Evolutionary conservation across 1,139 yeast genomes (phyloP).

Genomic region (Hyphopichia buzzinii): DNA sequence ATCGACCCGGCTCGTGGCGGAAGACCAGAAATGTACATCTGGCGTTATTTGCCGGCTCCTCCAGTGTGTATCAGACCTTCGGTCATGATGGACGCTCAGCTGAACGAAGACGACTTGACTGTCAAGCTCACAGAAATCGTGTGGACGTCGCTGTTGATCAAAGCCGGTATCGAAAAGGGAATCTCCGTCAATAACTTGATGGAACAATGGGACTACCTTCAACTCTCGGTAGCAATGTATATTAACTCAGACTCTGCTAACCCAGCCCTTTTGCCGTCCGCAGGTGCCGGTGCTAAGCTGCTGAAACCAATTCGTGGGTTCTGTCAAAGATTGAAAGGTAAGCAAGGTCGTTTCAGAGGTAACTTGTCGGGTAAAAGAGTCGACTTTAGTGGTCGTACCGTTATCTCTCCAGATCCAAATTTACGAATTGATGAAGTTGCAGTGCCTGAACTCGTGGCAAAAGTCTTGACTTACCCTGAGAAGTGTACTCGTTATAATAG

Average conservation of each 20-base stretch:
- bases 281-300: slow-evolving; percentile 51
- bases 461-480: slow-evolving; percentile 94
- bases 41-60: slow-evolving; percentile 98
- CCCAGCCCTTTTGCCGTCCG: slow-evolving; percentile 68
- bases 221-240: slow-evolving; percentile 93
- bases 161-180: slow-evolving; percentile 94
- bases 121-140: slow-evolving; percentile 95
- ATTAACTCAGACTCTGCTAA: slow-evolving; percentile 95
- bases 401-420: slow-evolving; percentile 98
- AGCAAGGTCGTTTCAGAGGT: slow-evolving; percentile 98
- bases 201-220: slow-evolving; percentile 99
- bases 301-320: slow-evolving; percentile 91
- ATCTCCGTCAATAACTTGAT: slow-evolving; percentile 86
- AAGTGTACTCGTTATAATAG: slow-evolving; percentile 86
- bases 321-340: slow-evolving; percentile 96
- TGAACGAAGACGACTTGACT: slow-evolving; percentile 96
- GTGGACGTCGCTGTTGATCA: slow-evolving; percentile 89
- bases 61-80: slow-evolving; percentile 99
- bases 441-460: slow-evolving; percentile 96
- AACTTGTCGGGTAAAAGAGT: slow-evolving; percentile 98
- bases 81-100: slow-evolving; percentile 89
- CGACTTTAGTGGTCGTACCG: slow-evolving; percentile 97
- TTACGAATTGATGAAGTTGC: slow-evolving; percentile 94
- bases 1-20: slow-evolving; percentile 86
- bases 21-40: slow-evolving; percentile 92